Percentiles rank a stretch among this genome's conserved stretches.
phyloP scores from a whole-genome alignment of 1,284 basidiomycete species.

The Leccinum angustisporum region DNA sequence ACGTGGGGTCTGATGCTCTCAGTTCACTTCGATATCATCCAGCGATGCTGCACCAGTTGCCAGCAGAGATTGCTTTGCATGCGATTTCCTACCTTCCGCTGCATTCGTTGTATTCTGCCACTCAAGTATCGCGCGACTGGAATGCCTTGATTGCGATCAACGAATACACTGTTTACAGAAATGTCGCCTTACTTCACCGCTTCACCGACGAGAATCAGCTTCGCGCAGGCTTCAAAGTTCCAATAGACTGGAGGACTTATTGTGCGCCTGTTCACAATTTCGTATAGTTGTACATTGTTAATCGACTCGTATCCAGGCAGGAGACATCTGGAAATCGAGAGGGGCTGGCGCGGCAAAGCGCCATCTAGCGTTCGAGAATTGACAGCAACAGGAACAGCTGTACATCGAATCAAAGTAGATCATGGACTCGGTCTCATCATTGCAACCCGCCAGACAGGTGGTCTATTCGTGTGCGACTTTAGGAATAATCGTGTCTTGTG shows the following conservation, averaged over 20 bases:
- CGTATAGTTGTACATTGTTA: constrained; percentile 9
- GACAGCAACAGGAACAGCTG: constrained; percentile 35
- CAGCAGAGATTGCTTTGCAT: constrained; percentile 49
- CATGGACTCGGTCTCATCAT: constrained; percentile 57
- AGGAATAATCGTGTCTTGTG: constrained; percentile 51
- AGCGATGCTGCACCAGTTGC: constrained; percentile 42
- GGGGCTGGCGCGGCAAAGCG: constrained; percentile 56
- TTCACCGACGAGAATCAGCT: constrained; percentile 40
- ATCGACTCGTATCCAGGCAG: constrained; percentile 39
- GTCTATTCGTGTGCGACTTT: constrained; percentile 56
- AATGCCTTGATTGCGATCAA: constrained; percentile 45
- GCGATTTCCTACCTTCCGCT: constrained; percentile 48
- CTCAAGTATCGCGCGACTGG: constrained; percentile 45
- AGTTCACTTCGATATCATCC: neutral
- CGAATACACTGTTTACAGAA: constrained; percentile 49
- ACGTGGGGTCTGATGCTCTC: neutral
- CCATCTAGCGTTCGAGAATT: constrained; percentile 40
- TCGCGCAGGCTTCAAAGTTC: constrained; percentile 29
- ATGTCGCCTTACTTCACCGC: constrained; percentile 49
- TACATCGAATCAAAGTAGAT: constrained; percentile 76
- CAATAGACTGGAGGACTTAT: constrained; percentile 51
- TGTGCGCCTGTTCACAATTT: constrained; percentile 46
- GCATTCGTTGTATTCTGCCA: constrained; percentile 37
- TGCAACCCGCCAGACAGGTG: constrained; percentile 52
- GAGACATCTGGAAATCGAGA: constrained; percentile 44